Percentiles rank a stretch among this genome's conserved stretches.
Evolutionary conservation across 257 asterid species (phyloP).

Genomic region (Petunia secreta): DNA sequence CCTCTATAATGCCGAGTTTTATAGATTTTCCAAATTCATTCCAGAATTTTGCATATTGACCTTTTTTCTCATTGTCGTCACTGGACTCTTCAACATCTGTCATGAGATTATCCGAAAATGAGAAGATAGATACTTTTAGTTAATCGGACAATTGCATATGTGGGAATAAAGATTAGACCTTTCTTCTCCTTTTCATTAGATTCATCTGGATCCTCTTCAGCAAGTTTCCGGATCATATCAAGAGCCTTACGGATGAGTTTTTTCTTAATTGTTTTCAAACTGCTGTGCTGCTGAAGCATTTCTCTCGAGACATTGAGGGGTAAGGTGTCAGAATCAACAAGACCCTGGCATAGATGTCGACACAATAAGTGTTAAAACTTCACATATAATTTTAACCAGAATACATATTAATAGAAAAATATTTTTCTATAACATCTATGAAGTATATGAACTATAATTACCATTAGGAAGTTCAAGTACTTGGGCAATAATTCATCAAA

Average conservation of each 20-base stretch:
- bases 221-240: slow-evolving; percentile 93
- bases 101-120: background rate
- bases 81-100: slow-evolving; percentile 81
- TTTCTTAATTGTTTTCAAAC: slow-evolving; percentile 95
- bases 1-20: slow-evolving; percentile 91
- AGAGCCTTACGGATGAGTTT: slow-evolving; percentile 97
- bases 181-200: slow-evolving; percentile 64
- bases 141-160: background rate
- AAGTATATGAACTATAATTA: slow-evolving; percentile 33
- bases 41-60: slow-evolving; percentile 87
- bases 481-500: slow-evolving; percentile 94
- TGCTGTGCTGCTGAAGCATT: slow-evolving; percentile 96
- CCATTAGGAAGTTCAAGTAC: slow-evolving; percentile 86
- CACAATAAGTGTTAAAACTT: no score
- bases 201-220: slow-evolving; percentile 97
- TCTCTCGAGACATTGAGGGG: slow-evolving; percentile 97
- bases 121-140: background rate
- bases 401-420: no score
- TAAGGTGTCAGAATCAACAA: slow-evolving; percentile 95
- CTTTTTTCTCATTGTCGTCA: slow-evolving; percentile 78
- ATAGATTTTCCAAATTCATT: slow-evolving; percentile 94
- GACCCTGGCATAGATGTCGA: slow-evolving; percentile 60
- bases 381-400: no score
- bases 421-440: background rate
- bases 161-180: slow-evolving; percentile 43